Percentiles rank a stretch among this genome's conserved stretches.
Evolutionary conservation across 768 basidiomycete genomes (phyloP).

Genomic region (Austroboletus eburneus): DNA sequence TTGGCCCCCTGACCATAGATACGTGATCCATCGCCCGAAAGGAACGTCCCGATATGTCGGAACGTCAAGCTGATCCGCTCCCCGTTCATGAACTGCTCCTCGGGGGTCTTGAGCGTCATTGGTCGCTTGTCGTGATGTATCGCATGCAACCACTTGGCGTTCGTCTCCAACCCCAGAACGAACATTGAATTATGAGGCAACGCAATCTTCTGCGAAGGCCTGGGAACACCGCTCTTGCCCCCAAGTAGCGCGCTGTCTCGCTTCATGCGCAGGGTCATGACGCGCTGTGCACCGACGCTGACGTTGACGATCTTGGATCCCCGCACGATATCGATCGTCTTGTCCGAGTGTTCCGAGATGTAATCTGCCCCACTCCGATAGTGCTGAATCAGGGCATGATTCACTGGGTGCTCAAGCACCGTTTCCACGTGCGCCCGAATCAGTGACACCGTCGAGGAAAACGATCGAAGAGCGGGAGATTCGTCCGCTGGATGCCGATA

Average conservation of each 20-base stretch:
- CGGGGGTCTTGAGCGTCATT: constrained; percentile 43
- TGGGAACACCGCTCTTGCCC: constrained; percentile 25
- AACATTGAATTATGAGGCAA: constrained; percentile 84
- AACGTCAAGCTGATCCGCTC: constrained; percentile 80
- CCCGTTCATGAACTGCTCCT: constrained; percentile 53
- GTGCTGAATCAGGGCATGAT: constrained; percentile 80
- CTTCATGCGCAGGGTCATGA: constrained; percentile 72
- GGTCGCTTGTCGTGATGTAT: constrained; percentile 76
- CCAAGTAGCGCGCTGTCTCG: constrained; percentile 36
- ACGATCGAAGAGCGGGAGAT: constrained; percentile 62
- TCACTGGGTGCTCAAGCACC: constrained; percentile 60
- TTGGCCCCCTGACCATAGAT: constrained; percentile 77
- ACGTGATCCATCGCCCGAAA: constrained; percentile 43
- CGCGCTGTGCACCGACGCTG: constrained; percentile 71
- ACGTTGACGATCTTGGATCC: constrained; percentile 78
- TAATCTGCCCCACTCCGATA: constrained; percentile 78
- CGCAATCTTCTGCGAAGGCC: constrained; percentile 57
- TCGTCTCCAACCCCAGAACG: constrained; percentile 71
- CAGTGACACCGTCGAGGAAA: constrained; percentile 61
- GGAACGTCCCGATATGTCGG: constrained; percentile 72
- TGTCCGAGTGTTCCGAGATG: constrained; percentile 85
- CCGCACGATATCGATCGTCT: constrained; percentile 75
- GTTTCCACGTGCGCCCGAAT: constrained; percentile 64
- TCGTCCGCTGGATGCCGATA: constrained; percentile 83
- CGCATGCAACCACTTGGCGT: constrained; percentile 70